A percentile compares a stretch with the other conserved stretches of the same genome.
These are phyloP conservation scores for Zygoascus sp. DNA, from an alignment of 1,139 yeast genomes.

Conservation along the genomic window DNA sequence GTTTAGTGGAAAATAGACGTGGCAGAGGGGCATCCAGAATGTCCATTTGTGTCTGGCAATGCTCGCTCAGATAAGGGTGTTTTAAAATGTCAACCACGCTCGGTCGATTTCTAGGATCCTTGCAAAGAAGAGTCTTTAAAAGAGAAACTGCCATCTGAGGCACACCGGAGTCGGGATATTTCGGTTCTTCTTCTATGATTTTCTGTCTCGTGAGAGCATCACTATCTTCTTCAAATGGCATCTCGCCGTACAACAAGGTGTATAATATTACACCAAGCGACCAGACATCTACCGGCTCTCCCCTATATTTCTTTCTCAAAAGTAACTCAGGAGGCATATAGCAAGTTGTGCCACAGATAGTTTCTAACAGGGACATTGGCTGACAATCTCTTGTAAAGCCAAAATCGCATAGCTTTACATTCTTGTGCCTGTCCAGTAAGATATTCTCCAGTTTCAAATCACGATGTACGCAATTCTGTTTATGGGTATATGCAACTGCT, in stretches of 20 bases:
- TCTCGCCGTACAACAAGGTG: constrained; percentile 77
- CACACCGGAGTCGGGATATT: constrained; percentile 40
- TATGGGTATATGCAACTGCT: constrained; percentile 82
- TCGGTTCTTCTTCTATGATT: constrained; percentile 65
- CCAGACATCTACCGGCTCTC: constrained; percentile 85
- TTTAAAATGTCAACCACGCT: constrained; percentile 54
- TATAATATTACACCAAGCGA: constrained; percentile 89
- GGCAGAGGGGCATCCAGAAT: constrained; percentile 37
- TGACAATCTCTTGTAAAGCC: constrained; percentile 87
- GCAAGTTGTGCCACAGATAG: constrained; percentile 90
- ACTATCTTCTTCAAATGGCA: constrained; percentile 87
- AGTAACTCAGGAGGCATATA: constrained; percentile 96
- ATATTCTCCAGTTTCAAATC: constrained; percentile 87
- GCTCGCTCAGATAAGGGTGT: constrained; percentile 55
- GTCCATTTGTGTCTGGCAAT: constrained; percentile 43
- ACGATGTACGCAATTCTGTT: constrained; percentile 78
- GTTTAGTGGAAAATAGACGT: constrained; percentile 50
- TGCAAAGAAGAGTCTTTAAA: constrained; percentile 52
- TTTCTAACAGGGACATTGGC: constrained; percentile 56
- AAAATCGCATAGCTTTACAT: constrained; percentile 80
- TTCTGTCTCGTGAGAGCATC: constrained; percentile 57
- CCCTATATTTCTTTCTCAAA: constrained; percentile 58
- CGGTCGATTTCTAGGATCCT: constrained; percentile 66
- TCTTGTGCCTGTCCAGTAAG: constrained; percentile 61
- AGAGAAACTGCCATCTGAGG: constrained; percentile 49